Evolutionary conservation across 805 yeast species (phyloP), one percentile per base, ranked within the genome.

Genomic region (Candida anglica): DNA sequence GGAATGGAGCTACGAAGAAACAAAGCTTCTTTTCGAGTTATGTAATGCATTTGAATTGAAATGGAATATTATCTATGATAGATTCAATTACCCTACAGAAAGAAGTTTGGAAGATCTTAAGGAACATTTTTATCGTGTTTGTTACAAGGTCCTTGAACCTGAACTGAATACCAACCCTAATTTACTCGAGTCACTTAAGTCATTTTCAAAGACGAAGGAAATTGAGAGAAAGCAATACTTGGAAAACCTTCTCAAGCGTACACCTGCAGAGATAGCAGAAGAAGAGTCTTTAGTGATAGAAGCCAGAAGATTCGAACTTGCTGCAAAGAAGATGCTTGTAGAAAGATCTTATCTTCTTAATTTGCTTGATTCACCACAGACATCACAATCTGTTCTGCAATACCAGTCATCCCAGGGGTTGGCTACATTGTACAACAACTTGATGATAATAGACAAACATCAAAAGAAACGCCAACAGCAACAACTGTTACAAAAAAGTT

Each of bases 201-300:
- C 78, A 15, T 93, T 72, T 53, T 78, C 86, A 25, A 81, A 79
- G 46, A 70, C 72, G 5, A 79, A 76, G 43, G 98, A 93, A 55
- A 40, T 72, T 15, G 86, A 81, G 46, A 74, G 98, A 41, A 93
- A 93, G 47, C 75, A 75, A 33, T 91, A 91, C 52, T 60, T 93
- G 29, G 81, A 80, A 46, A 76, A 86, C 40, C 63, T 93, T 24
- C 67, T 91, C 27, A 78, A 79, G 23, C 68, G 99, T 45, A 79
- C 91, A 2, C 97, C 98, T 1, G 95, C 97, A 0, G 98, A 93
- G 54, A 86, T 93, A 28, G 98, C 98, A 0, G 98, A 93, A 62
- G 99, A 93, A 53, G 98, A 93, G 56, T 87, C 95, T 0, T 66
- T 93, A 32, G 86, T 93, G 8, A 80, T 91, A 19, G 98, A 93